phyloP scores from a whole-genome alignment of 208 protist genomes.

The Wallacemonas sp. region DNA sequence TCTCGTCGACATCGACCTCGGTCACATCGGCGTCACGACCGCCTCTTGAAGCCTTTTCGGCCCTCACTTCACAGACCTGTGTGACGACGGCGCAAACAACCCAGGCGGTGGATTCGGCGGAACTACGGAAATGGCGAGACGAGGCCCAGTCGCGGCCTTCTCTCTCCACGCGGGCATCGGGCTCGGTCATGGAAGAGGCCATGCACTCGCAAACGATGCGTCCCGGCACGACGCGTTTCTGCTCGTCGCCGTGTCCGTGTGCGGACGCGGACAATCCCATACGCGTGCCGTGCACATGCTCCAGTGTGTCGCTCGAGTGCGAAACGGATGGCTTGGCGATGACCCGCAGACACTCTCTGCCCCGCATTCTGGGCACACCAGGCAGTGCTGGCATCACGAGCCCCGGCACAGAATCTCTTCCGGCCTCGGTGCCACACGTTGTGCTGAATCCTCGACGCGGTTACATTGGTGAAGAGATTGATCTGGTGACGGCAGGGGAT shows the following conservation, averaged over 20 bases:
- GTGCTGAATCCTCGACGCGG: not conserved
- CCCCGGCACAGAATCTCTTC: conserved; percentile 1
- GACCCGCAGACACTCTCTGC: not conserved
- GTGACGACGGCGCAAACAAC: no score
- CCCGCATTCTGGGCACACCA: not conserved
- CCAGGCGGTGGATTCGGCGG: no score
- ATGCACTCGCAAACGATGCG: conserved; percentile 10
- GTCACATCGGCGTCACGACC: no score
- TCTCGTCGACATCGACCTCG: no score
- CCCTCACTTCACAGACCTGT: no score
- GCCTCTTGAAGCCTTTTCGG: no score
- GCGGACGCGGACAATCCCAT: conserved; percentile 6
- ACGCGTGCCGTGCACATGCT: not conserved
- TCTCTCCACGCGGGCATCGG: not conserved
- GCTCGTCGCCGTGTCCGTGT: not conserved
- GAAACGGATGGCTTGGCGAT: not conserved
- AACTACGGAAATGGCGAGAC: no score
- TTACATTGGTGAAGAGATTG: conserved; percentile 20
- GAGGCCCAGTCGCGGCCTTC: not conserved
- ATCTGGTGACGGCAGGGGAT: conserved; percentile 11
- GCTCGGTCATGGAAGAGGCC: not conserved
- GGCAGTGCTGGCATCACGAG: not conserved
- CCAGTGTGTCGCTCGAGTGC: not conserved
- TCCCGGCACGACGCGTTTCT: not conserved
- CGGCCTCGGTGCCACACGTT: not conserved